Evolutionary conservation across 192 early-diverging fungal species (phyloP).

Genomic region (Chytriomyces sp.): DNA sequence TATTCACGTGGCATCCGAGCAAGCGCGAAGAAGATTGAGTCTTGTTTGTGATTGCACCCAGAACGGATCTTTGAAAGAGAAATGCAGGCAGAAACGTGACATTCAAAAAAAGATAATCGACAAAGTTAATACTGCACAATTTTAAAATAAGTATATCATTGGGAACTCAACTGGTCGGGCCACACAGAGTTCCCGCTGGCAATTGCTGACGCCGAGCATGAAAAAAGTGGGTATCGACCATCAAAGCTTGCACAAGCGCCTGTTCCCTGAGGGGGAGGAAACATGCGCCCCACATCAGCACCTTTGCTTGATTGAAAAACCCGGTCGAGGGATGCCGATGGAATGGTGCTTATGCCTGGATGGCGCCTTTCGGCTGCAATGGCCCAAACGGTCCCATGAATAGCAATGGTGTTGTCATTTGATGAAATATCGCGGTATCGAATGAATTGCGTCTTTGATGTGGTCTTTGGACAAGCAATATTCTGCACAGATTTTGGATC

Average conservation of each 20-base stretch:
- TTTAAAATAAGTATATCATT: too few species aligned
- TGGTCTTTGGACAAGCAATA: neutral
- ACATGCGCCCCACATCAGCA: constrained; percentile 13
- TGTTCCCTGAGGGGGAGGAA: neutral
- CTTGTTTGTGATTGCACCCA: neutral
- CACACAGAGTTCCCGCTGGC: neutral
- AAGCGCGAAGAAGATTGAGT: neutral
- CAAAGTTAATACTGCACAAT: too few species aligned
- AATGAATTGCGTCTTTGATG: neutral
- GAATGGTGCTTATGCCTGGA: too few species aligned
- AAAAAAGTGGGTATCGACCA: constrained; percentile 22
- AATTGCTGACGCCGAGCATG: constrained; percentile 5
- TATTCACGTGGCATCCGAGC: neutral
- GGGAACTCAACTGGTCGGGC: constrained; percentile 11
- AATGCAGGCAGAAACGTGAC: too few species aligned
- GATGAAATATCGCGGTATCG: constrained; percentile 9
- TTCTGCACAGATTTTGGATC: constrained; percentile 1
- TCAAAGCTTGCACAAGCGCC: constrained; percentile 25
- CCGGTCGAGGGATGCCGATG: too few species aligned
- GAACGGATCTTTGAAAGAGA: neutral
- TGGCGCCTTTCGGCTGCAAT: neutral
- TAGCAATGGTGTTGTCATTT: neutral
- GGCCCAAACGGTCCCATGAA: constrained; percentile 3
- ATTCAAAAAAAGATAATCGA: neutral
- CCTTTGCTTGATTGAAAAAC: neutral